Percentiles rank a stretch among this genome's conserved stretches.
Evolutionary conservation across 2,329 filamentous ascomycete genomes (phyloP).

Genomic region (Pseudogymnoascus sp.): DNA sequence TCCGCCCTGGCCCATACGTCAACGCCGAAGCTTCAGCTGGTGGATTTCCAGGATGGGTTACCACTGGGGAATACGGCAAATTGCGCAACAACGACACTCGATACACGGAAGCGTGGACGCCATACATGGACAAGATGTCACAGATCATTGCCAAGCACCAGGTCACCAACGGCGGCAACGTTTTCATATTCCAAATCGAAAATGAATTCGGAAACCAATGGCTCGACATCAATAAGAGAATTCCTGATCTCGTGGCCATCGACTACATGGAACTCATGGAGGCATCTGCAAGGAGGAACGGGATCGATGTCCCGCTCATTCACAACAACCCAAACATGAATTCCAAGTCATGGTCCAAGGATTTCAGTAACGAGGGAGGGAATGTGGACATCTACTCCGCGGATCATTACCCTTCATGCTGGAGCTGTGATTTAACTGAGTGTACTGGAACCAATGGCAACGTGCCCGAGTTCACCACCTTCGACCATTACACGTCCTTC

Average conservation of each 20-base stretch:
- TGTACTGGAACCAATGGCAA: slow-evolving; percentile 53
- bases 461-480: slow-evolving; percentile 42
- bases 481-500: slow-evolving; percentile 29
- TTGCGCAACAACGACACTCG: slow-evolving; percentile 45
- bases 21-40: slow-evolving; percentile 58
- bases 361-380: slow-evolving; percentile 49
- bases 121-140: slow-evolving; percentile 45
- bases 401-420: slow-evolving; percentile 50
- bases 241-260: slow-evolving; percentile 41
- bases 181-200: slow-evolving; percentile 50
- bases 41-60: slow-evolving; percentile 55
- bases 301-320: slow-evolving; percentile 50
- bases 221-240: slow-evolving; percentile 34
- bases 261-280: slow-evolving; percentile 53
- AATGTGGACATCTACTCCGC: slow-evolving; percentile 47
- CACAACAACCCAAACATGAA: slow-evolving; percentile 55
- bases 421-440: slow-evolving; percentile 55
- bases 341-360: slow-evolving; percentile 51
- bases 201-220: slow-evolving; percentile 45
- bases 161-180: slow-evolving; percentile 50
- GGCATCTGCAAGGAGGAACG: slow-evolving; percentile 44
- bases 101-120: slow-evolving; percentile 46
- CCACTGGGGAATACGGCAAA: slow-evolving; percentile 49
- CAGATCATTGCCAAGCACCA: slow-evolving; percentile 44
- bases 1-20: slow-evolving; percentile 53